phyloP scores from a whole-genome alignment of 768 basidiomycete species.

The Fibroporia radiculosa region DNA sequence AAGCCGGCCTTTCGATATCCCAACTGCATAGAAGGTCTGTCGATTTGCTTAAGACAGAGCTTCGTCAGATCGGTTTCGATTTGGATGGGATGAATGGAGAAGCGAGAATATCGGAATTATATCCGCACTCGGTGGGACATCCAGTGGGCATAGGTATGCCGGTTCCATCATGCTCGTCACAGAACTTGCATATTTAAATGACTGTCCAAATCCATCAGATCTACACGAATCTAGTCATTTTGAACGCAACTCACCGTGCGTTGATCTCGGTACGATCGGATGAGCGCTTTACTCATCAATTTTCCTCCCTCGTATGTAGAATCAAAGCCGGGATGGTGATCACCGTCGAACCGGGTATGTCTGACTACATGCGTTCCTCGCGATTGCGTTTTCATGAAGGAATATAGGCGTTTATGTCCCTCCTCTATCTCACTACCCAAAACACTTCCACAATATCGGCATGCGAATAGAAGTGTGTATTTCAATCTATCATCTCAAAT shows the following conservation, averaged over 20 bases:
- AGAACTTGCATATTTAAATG: not conserved
- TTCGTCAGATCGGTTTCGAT: conserved; percentile 71
- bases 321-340: conserved; percentile 83
- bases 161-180: not conserved
- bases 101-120: conserved; percentile 65
- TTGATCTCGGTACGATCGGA: conserved; percentile 2
- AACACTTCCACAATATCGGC: conserved; percentile 83
- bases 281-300: no score
- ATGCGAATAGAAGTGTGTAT: conserved; percentile 77
- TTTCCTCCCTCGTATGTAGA: conserved; percentile 28
- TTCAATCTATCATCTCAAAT: not conserved
- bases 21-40: conserved; percentile 74
- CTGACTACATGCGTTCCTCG: not conserved
- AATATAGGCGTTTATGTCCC: conserved; percentile 80
- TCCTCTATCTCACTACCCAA: conserved; percentile 68
- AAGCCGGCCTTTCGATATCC: conserved; percentile 50
- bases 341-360: conserved; percentile 78
- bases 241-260: conserved; percentile 48
- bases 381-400: conserved; percentile 5
- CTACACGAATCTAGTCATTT: conserved; percentile 76
- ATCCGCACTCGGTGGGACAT: conserved; percentile 91
- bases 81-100: conserved; percentile 40
- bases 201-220: conserved; percentile 38
- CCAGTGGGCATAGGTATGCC: conserved; percentile 79
- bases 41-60: conserved; percentile 56